These are phyloP conservation scores for Podospora comata DNA, from an alignment of 495 filamentous ascomycete species.

Conservation along the genomic window DNA sequence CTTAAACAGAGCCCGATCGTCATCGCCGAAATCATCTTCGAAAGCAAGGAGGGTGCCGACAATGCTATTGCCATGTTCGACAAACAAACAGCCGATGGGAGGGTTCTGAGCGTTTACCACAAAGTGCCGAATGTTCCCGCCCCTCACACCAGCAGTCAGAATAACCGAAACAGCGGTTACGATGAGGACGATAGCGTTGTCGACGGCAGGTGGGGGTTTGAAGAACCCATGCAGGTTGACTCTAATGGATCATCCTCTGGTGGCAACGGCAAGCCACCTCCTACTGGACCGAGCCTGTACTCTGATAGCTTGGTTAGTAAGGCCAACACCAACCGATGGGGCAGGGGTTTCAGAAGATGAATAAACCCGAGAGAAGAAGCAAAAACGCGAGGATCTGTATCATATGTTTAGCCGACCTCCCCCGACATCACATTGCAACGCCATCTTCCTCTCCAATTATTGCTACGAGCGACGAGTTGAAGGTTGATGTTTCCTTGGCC, in stretches of 20 bases:
- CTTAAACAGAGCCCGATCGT: slow-evolving; percentile 69
- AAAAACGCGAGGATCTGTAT: background rate
- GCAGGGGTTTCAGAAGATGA: slow-evolving; percentile 13
- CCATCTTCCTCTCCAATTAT: background rate
- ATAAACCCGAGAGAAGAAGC: background rate
- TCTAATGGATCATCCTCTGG: background rate
- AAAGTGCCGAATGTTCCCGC: slow-evolving; percentile 45
- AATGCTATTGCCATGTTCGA: slow-evolving; percentile 80
- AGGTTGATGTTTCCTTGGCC: background rate
- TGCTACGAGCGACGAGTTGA: background rate
- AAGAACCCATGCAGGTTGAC: slow-evolving; percentile 10
- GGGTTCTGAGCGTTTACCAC: slow-evolving; percentile 70
- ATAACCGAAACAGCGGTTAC: background rate
- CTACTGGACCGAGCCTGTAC: slow-evolving; percentile 15
- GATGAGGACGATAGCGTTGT: slow-evolving; percentile 14
- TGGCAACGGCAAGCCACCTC: slow-evolving; percentile 6
- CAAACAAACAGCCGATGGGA: slow-evolving; percentile 87
- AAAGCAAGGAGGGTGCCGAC: slow-evolving; percentile 72
- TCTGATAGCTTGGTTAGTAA: slow-evolving; percentile 15
- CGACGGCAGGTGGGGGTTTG: slow-evolving; percentile 22
- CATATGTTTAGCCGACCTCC: background rate
- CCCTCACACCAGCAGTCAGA: background rate
- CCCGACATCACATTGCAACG: background rate
- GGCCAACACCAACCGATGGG: slow-evolving; percentile 19
- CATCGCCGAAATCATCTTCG: slow-evolving; percentile 81